Percentiles rank a stretch among this genome's conserved stretches.
Evolutionary conservation across 2,329 filamentous ascomycete species (phyloP).

Genomic region (Penicillium paneum): DNA sequence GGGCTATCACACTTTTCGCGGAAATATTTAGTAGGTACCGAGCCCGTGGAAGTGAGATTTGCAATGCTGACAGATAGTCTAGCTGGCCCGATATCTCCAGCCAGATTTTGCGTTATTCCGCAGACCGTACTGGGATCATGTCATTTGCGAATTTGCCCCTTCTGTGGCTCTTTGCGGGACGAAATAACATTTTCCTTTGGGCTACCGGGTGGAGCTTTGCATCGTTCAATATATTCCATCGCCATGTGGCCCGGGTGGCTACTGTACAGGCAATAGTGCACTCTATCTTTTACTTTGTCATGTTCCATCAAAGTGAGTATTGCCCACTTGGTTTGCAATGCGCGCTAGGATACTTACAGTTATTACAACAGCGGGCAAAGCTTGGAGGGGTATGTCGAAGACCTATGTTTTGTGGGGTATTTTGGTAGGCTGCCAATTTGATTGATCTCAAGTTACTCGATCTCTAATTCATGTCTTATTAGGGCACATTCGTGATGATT

Average conservation of each 20-base stretch:
- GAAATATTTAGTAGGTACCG: conserved; percentile 48
- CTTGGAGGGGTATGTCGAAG: conserved; percentile 27
- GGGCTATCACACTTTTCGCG: conserved; percentile 46
- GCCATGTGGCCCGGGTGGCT: conserved; percentile 62
- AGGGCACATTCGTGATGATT: conserved; percentile 41
- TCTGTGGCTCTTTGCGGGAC: conserved; percentile 64
- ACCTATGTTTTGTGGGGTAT: conserved; percentile 33
- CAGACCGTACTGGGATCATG: conserved; percentile 63
- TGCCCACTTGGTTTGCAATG: background rate
- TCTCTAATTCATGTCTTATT: background rate
- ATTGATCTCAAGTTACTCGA: background rate
- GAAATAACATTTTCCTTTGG: conserved; percentile 66
- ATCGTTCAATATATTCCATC: conserved; percentile 65
- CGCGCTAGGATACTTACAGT: background rate
- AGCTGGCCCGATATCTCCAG: conserved; percentile 29
- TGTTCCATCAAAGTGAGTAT: conserved; percentile 28
- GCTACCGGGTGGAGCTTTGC: conserved; percentile 67
- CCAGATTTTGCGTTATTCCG: conserved; percentile 55
- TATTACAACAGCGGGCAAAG: conserved; percentile 20
- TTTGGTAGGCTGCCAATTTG: conserved; percentile 16
- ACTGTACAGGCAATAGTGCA: conserved; percentile 63
- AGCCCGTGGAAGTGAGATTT: background rate
- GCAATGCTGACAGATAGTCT: conserved; percentile 2
- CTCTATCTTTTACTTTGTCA: conserved; percentile 56
- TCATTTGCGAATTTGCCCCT: conserved; percentile 62